A percentile compares a stretch with the other conserved stretches of the same genome.
These are phyloP conservation scores for Russula ochroleuca DNA, from an alignment of 768 basidiomycete species.

Conservation along the genomic window DNA sequence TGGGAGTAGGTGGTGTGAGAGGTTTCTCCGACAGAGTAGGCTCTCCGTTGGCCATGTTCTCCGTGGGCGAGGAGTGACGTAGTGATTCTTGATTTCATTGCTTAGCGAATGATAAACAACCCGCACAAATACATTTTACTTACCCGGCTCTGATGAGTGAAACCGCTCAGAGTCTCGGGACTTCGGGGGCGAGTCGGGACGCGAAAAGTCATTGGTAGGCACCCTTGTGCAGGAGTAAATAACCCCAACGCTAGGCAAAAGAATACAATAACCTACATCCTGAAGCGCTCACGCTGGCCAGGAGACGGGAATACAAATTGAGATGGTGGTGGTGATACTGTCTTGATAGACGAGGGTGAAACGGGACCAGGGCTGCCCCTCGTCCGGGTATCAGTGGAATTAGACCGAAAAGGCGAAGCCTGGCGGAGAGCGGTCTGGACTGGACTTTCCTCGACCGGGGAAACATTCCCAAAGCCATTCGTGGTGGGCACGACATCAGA, in stretches of 20 bases:
- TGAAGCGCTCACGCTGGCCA: constrained; percentile 14
- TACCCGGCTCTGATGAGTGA: constrained; percentile 12
- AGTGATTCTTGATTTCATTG: neutral
- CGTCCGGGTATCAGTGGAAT: neutral
- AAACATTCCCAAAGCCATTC: neutral
- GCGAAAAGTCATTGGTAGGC: neutral
- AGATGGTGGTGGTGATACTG: constrained; percentile 7
- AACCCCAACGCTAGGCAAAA: neutral
- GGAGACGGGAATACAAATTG: neutral
- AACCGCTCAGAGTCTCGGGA: constrained; percentile 10
- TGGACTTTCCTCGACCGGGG: neutral
- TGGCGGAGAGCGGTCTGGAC: neutral
- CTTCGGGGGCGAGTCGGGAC: constrained; percentile 2
- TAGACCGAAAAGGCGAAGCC: constrained; percentile 9
- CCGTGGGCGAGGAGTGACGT: constrained; percentile 5
- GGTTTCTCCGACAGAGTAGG: neutral
- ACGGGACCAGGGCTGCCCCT: neutral
- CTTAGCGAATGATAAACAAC: neutral
- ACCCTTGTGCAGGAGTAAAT: neutral
- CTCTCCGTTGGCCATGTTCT: neutral
- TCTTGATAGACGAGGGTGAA: constrained; percentile 16
- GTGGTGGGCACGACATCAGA: neutral
- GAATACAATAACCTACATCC: constrained; percentile 8
- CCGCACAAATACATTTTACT: neutral
- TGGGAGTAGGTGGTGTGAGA: neutral